Evolutionary conservation across 208 protist genomes (phyloP).

Genomic region (Chromosphaera perkinsii): DNA sequence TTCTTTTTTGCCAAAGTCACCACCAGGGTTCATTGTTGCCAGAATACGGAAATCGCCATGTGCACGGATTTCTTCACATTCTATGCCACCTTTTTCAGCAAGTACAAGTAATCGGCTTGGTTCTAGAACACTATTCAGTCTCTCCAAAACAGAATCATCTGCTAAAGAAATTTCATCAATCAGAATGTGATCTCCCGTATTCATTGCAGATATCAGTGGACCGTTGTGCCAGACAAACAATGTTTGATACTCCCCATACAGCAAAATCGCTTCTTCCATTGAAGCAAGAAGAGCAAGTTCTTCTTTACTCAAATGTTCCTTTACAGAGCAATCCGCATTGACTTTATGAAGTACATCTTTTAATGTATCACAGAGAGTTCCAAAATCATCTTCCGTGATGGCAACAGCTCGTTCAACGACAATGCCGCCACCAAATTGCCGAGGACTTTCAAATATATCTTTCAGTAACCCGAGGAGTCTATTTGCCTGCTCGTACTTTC

Average conservation of each 20-base stretch:
- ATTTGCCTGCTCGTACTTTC: constrained; percentile 23
- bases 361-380: no score
- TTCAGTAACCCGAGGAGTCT: background rate
- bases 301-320: no score
- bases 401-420: no score
- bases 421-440: no score
- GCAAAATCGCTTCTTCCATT: background rate
- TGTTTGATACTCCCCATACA: constrained; percentile 17
- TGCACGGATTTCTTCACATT: constrained; percentile 64
- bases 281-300: no score
- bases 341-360: no score
- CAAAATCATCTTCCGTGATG: no score
- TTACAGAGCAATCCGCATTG: no score
- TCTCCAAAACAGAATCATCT: constrained; percentile 98
- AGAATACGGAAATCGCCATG: constrained; percentile 87
- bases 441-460: no score
- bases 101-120: constrained; percentile 84
- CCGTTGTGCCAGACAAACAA: constrained; percentile 98
- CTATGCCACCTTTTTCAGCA: constrained; percentile 80
- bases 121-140: constrained; percentile 99
- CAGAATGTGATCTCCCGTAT: constrained; percentile 91
- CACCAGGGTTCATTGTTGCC: constrained; percentile 99
- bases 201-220: constrained; percentile 96
- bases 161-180: constrained; percentile 94
- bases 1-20: constrained; percentile 99